These are phyloP conservation scores for Neurospora sp. DNA, from an alignment of 495 filamentous ascomycete genomes.

Conservation along the genomic window DNA sequence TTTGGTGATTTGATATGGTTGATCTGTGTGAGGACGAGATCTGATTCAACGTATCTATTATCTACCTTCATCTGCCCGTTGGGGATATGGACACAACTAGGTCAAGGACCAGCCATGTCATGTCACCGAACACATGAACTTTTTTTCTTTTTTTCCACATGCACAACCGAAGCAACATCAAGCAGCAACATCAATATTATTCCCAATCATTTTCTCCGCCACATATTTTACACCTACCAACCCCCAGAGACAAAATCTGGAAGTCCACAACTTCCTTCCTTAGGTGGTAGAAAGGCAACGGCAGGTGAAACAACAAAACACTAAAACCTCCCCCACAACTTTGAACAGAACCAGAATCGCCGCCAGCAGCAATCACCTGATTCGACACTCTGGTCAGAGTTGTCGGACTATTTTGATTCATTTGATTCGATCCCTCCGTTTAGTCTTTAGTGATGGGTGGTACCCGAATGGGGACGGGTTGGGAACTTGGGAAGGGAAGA, in stretches of 20 bases:
- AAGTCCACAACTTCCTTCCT: background rate
- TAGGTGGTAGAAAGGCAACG: background rate
- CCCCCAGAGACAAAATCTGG: background rate
- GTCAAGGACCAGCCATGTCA: no score
- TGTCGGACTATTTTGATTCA: background rate
- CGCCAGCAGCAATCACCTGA: background rate
- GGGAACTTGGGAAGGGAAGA: background rate
- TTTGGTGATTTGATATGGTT: background rate
- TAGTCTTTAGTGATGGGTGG: background rate
- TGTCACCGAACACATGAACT: no score
- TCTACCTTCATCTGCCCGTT: background rate
- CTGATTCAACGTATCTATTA: background rate
- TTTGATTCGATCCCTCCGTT: background rate
- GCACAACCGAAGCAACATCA: no score
- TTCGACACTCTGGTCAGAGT: background rate
- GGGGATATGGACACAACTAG: no score
- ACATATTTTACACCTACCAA: background rate
- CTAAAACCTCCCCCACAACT: background rate
- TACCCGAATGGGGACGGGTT: background rate
- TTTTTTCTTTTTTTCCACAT: no score
- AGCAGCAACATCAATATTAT: background rate
- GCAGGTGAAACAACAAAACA: background rate
- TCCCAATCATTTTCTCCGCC: background rate
- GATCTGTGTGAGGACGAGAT: background rate
- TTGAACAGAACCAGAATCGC: background rate